These are phyloP conservation scores for Voacanga thouarsii DNA, from an alignment of 257 asterid genomes.

Conservation along the genomic window DNA sequence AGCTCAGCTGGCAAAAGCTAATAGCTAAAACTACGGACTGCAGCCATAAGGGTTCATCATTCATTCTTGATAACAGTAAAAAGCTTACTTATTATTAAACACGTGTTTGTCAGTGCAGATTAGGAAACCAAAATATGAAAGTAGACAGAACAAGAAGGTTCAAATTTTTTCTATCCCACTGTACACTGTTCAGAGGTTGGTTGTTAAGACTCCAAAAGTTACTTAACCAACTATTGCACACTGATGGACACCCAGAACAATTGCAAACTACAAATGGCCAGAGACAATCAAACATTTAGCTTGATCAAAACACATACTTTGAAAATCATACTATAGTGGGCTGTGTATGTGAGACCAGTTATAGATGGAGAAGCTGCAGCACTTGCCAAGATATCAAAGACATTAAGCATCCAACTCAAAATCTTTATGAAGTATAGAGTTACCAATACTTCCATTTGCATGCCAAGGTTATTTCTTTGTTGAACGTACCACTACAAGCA, in stretches of 20 bases:
- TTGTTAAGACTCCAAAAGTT: not conserved
- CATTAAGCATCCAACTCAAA: not conserved
- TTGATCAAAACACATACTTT: not conserved
- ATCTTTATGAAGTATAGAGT: no score
- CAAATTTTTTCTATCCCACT: not conserved
- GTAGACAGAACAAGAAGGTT: not conserved
- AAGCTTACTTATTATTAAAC: not conserved
- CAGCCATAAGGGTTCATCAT: not conserved
- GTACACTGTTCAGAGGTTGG: not conserved
- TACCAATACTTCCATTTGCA: no score
- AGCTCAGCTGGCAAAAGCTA: not conserved
- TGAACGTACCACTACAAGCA: no score
- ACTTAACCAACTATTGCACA: not conserved
- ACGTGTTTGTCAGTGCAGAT: not conserved
- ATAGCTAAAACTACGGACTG: not conserved
- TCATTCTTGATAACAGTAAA: not conserved
- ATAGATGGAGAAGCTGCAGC: not conserved
- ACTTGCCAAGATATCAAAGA: not conserved
- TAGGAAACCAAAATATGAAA: no score
- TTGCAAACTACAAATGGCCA: not conserved
- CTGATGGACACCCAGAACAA: not conserved
- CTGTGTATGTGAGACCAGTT: not conserved
- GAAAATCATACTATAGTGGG: not conserved
- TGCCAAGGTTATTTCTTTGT: no score
- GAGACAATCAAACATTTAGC: not conserved